A percentile compares a stretch with the other conserved stretches of the same genome.
phyloP scores from a whole-genome alignment of 345 rosid genomes.

The Sonneratia alba region DNA sequence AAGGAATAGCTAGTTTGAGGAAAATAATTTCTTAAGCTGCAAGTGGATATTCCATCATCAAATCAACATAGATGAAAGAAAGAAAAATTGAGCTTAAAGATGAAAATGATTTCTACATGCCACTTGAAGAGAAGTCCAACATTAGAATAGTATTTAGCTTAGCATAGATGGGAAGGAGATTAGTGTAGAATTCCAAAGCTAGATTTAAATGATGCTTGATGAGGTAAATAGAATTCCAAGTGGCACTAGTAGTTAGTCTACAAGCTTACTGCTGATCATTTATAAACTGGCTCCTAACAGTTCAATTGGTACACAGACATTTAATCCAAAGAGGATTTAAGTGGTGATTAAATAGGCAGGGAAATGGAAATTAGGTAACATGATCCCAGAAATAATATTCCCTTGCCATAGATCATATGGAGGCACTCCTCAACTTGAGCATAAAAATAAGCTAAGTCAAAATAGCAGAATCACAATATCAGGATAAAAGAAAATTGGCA shows the following conservation, averaged over 20 bases:
- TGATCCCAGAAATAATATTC: background rate
- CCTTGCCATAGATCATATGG: background rate
- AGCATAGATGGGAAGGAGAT: background rate
- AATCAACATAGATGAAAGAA: background rate
- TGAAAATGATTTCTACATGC: background rate
- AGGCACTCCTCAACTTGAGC: background rate
- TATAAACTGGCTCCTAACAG: background rate
- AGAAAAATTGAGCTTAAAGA: background rate
- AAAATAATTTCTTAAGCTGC: background rate
- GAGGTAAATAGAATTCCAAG: background rate
- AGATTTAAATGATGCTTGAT: background rate
- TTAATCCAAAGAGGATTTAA: background rate
- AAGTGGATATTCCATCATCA: background rate
- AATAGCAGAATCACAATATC: background rate
- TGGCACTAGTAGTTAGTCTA: background rate
- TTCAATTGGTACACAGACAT: background rate
- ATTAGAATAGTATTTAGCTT: background rate
- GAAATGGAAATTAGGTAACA: background rate
- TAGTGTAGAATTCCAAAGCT: background rate
- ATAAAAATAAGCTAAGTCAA: background rate
- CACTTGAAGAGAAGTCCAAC: background rate
- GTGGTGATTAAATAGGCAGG: background rate
- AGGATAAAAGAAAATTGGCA: background rate
- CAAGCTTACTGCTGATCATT: background rate
- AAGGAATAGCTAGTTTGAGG: background rate